Evolutionary conservation across 306 rosid genomes (phyloP).

Genomic region (Cucumis melo): DNA sequence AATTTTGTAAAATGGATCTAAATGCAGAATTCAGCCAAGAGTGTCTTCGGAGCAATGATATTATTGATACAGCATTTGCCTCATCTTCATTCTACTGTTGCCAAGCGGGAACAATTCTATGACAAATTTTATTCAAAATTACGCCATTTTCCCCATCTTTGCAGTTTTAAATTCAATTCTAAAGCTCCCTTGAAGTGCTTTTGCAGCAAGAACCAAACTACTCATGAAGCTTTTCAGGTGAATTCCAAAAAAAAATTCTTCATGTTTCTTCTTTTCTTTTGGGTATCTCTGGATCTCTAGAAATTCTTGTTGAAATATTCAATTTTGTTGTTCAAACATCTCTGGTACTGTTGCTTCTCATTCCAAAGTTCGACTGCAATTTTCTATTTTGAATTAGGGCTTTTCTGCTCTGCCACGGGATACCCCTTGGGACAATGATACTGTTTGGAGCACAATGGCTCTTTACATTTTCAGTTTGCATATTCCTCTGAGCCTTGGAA

Average conservation of each 20-base stretch:
- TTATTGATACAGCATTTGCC: constrained; percentile 8
- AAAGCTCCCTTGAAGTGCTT: constrained; percentile 23
- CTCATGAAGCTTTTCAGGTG: constrained; percentile 30
- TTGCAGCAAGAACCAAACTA: constrained; percentile 23
- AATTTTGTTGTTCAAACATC: background rate
- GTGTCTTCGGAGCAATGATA: constrained; percentile 17
- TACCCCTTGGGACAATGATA: constrained; percentile 47
- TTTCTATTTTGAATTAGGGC: constrained; percentile 22
- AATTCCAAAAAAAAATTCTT: background rate
- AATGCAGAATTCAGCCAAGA: background rate
- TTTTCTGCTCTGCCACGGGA: constrained; percentile 40
- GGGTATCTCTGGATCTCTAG: background rate
- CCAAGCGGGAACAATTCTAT: background rate
- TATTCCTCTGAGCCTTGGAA: constrained; percentile 81
- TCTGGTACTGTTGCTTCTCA: background rate
- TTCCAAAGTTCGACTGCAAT: background rate
- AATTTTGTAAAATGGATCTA: too few species aligned
- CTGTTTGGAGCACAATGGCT: constrained; percentile 50
- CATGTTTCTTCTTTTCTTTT: background rate
- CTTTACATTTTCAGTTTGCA: constrained; percentile 61
- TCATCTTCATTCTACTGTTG: background rate
- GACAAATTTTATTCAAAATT: background rate
- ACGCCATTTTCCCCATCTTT: background rate
- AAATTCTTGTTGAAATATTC: background rate
- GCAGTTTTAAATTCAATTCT: constrained; percentile 1